Conservation (phyloP, 1,284 basidiomycete genomes). For the Trichosporon faecale region DNA sequence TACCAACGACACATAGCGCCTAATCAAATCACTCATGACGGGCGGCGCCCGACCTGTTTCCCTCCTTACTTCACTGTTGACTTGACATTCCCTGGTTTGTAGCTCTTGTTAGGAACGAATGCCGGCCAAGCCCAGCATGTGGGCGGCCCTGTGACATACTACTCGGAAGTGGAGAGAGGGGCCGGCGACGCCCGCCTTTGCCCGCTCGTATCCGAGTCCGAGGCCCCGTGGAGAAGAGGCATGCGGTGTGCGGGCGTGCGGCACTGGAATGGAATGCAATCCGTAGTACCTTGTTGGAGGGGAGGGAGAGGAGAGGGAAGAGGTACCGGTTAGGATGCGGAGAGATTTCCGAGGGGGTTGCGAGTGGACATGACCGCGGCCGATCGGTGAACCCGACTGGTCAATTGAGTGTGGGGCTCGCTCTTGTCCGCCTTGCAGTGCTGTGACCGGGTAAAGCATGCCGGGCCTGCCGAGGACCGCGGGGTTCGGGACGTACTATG, state of each 20-base stretch:
- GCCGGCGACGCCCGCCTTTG: not conserved
- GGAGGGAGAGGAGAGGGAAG: not conserved
- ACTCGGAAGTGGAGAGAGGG: not conserved
- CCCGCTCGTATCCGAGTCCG: not conserved
- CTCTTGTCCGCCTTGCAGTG: not conserved
- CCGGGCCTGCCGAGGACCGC: not conserved
- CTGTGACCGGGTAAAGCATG: not conserved
- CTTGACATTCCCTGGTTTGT: not conserved
- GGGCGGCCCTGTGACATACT: not conserved
- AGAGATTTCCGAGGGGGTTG: not conserved
- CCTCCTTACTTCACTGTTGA: not conserved
- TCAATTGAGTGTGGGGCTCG: not conserved
- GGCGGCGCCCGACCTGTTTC: not conserved
- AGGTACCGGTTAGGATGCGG: not conserved
- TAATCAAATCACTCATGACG: not conserved
- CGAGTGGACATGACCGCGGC: not conserved
- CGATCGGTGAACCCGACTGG: slow-evolving; percentile 9
- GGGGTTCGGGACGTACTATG: slow-evolving; percentile 1
- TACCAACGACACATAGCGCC: not conserved
- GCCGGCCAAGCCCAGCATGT: not conserved
- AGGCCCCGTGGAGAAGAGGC: slow-evolving; percentile 9
- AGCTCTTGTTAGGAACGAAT: not conserved
- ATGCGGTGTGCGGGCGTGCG: not conserved
- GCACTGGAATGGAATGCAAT: not conserved
- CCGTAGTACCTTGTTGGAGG: too few relatives aligned